phyloP scores from a whole-genome alignment of 2,329 filamentous ascomycete genomes.

The Epicoccum sorghinum region DNA sequence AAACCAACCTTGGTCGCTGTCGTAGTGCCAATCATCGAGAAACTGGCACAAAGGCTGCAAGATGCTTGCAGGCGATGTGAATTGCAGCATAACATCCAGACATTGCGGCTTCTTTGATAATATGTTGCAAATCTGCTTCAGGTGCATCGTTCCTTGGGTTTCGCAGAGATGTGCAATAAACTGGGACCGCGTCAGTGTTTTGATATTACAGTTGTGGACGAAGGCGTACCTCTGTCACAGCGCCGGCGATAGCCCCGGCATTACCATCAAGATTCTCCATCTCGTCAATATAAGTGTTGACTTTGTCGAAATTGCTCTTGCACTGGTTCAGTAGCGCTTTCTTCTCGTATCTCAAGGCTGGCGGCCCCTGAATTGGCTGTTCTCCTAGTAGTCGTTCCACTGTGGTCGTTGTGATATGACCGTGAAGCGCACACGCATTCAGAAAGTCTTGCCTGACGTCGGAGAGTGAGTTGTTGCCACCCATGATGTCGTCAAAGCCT shows the following conservation, averaged over 20 bases:
- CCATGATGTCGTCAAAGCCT: constrained; percentile 64
- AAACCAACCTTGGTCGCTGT: constrained; percentile 71
- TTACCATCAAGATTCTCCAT: constrained; percentile 92
- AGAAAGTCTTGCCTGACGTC: constrained; percentile 82
- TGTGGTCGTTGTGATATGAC: constrained; percentile 77
- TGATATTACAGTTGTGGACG: background rate
- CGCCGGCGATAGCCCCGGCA: constrained; percentile 81
- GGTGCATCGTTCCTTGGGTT: constrained; percentile 78
- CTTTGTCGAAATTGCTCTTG: constrained; percentile 73
- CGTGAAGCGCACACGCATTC: constrained; percentile 87
- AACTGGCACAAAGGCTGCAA: constrained; percentile 76
- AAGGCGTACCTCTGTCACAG: constrained; percentile 54
- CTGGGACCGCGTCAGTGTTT: constrained; percentile 47
- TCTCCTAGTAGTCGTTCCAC: constrained; percentile 84
- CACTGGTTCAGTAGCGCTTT: constrained; percentile 81
- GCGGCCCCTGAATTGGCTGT: constrained; percentile 79
- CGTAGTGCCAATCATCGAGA: constrained; percentile 79
- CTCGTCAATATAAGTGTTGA: constrained; percentile 78
- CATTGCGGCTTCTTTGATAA: constrained; percentile 74
- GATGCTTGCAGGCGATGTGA: constrained; percentile 72
- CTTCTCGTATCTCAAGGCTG: constrained; percentile 75
- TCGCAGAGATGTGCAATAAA: constrained; percentile 72
- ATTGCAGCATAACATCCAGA: constrained; percentile 77
- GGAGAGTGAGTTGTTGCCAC: constrained; percentile 63
- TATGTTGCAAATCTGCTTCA: constrained; percentile 75